A percentile compares a stretch with the other conserved stretches of the same genome.
These are phyloP conservation scores for Capronia epimyces DNA, from an alignment of 2,329 filamentous ascomycete genomes.

Conservation along the genomic window DNA sequence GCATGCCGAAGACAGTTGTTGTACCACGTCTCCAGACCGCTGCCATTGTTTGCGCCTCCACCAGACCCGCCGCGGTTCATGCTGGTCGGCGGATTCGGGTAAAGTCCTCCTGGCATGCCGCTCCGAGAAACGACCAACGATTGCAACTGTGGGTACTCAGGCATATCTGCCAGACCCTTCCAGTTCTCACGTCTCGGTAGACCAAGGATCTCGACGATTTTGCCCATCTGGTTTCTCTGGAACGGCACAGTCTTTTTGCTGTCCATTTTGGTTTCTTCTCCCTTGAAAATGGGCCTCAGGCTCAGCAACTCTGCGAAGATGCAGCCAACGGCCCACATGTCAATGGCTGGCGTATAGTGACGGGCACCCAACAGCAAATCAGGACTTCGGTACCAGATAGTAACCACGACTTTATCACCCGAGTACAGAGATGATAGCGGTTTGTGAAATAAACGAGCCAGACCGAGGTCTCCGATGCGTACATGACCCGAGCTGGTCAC, in stretches of 20 bases:
- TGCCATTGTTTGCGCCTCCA: conserved; percentile 46
- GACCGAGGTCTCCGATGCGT: conserved; percentile 88
- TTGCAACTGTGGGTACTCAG: conserved; percentile 71
- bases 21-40: conserved; percentile 73
- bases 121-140: conserved; percentile 43
- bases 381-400: conserved; percentile 96
- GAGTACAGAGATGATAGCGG: conserved; percentile 85
- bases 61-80: conserved; percentile 32
- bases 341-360: conserved; percentile 96
- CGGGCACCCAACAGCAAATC: conserved; percentile 84
- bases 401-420: conserved; percentile 96
- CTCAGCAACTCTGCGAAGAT: conserved; percentile 94
- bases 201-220: conserved; percentile 95
- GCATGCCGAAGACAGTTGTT: conserved; percentile 61
- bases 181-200: conserved; percentile 82
- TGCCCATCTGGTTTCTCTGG: conserved; percentile 97
- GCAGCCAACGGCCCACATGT: conserved; percentile 95
- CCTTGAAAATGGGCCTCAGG: conserved; percentile 92
- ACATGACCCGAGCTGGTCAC: conserved; percentile 85
- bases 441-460: conserved; percentile 90
- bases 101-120: conserved; percentile 31
- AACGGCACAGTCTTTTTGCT: conserved; percentile 96
- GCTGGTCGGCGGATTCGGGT: conserved; percentile 35
- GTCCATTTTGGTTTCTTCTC: conserved; percentile 98
- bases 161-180: conserved; percentile 79